These are phyloP conservation scores for Seiridium unicorne DNA, from an alignment of 2,329 filamentous ascomycete genomes.

Conservation along the genomic window DNA sequence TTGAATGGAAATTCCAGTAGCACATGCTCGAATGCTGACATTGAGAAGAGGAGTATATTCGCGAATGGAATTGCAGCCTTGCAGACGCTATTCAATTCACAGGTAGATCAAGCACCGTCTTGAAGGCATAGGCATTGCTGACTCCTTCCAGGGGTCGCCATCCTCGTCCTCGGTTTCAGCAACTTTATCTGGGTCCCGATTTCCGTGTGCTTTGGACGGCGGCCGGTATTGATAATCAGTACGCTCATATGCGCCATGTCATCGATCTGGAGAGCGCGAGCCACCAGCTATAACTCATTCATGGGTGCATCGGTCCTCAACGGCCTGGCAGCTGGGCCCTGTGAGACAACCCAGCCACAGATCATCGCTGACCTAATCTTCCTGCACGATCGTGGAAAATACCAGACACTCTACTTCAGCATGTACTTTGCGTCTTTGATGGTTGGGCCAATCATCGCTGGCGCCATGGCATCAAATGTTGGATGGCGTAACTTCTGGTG, in stretches of 20 bases:
- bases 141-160: constrained; percentile 34
- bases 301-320: constrained; percentile 57
- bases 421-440: constrained; percentile 62
- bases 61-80: constrained; percentile 51
- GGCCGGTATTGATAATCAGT: constrained; percentile 44
- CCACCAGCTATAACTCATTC: constrained; percentile 57
- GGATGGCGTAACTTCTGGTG: constrained; percentile 67
- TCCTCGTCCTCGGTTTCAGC: constrained; percentile 46
- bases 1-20: not conserved
- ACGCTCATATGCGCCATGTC: constrained; percentile 40
- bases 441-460: constrained; percentile 38
- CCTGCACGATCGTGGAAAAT: constrained; percentile 62
- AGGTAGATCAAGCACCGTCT: not conserved
- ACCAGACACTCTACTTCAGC: constrained; percentile 51
- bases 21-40: constrained; percentile 18
- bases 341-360: constrained; percentile 60
- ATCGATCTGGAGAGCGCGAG: constrained; percentile 52
- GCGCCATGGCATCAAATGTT: constrained; percentile 56
- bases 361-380: constrained; percentile 66
- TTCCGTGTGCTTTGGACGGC: constrained; percentile 44
- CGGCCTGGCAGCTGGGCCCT: constrained; percentile 60
- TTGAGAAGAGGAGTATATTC: constrained; percentile 48
- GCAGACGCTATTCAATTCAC: constrained; percentile 49
- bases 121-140: not conserved
- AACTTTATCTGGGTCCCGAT: constrained; percentile 54